Percentiles rank a stretch among this genome's conserved stretches.
Evolutionary conservation across 1,139 yeast genomes (phyloP).

Genomic region (Kazachstania sp.): DNA sequence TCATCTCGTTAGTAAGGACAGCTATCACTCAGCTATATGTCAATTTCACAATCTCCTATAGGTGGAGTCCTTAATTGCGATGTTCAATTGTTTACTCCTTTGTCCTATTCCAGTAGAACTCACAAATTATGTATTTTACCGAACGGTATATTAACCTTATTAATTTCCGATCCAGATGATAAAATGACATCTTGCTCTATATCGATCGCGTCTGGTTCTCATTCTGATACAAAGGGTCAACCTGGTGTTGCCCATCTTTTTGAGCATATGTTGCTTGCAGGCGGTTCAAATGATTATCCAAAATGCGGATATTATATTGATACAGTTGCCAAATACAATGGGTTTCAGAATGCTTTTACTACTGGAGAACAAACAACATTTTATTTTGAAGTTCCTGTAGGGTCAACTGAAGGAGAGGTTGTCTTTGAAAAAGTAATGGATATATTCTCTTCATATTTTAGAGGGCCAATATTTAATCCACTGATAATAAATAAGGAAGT

Average conservation of each 20-base stretch:
- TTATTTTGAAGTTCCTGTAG: slow-evolving; percentile 48
- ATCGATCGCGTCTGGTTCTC: slow-evolving; percentile 55
- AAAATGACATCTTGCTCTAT: slow-evolving; percentile 41
- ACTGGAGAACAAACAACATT: slow-evolving; percentile 56
- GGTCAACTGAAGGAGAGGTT: slow-evolving; percentile 24
- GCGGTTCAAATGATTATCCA: slow-evolving; percentile 50
- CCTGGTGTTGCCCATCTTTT: slow-evolving; percentile 68
- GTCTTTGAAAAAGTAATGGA: slow-evolving; percentile 39
- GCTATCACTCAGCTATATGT: background rate
- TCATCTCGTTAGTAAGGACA: background rate
- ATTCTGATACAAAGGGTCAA: slow-evolving; percentile 46
- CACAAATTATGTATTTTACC: slow-evolving; percentile 40
- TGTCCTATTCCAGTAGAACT: slow-evolving; percentile 31
- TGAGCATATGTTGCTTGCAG: slow-evolving; percentile 53
- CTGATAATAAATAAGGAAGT: slow-evolving; percentile 42
- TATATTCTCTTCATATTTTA: slow-evolving; percentile 47
- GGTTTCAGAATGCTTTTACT: slow-evolving; percentile 56
- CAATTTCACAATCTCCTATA: slow-evolving; percentile 13
- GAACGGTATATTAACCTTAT: slow-evolving; percentile 45
- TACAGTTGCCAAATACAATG: slow-evolving; percentile 41
- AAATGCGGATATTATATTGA: slow-evolving; percentile 40
- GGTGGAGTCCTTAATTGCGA: slow-evolving; percentile 22
- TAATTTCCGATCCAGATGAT: slow-evolving; percentile 51
- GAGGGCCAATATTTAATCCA: slow-evolving; percentile 42
- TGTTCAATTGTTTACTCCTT: slow-evolving; percentile 34